A percentile compares a stretch with the other conserved stretches of the same genome.
Evolutionary conservation across 2,329 filamentous ascomycete species (phyloP).

Genomic region (Aureobasidium subglaciale): DNA sequence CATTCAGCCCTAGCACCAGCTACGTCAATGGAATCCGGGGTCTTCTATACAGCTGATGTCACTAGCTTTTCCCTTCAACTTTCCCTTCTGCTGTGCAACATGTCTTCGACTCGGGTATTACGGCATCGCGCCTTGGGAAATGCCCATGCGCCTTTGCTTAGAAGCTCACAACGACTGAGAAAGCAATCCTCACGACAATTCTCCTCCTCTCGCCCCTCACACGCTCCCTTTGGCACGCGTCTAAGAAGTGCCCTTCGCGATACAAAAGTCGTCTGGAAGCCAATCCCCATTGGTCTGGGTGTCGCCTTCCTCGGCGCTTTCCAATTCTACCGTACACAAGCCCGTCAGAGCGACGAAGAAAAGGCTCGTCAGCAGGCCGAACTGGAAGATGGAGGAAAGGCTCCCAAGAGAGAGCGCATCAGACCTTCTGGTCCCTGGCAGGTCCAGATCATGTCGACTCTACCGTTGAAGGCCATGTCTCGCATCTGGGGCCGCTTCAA

Average conservation of each 20-base stretch:
- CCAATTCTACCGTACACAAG: constrained; percentile 72
- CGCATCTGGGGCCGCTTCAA: constrained; percentile 88
- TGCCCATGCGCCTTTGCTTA: neutral
- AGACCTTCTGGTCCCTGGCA: constrained; percentile 73
- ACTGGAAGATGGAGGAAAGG: constrained; percentile 40
- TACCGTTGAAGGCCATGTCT: constrained; percentile 85
- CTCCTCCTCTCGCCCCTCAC: constrained; percentile 24
- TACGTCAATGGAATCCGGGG: neutral
- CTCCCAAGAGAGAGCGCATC: constrained; percentile 54
- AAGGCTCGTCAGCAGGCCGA: constrained; percentile 32
- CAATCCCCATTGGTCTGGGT: constrained; percentile 79
- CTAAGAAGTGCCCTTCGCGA: constrained; percentile 52
- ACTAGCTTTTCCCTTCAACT: neutral
- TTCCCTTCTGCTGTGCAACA: neutral
- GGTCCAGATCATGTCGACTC: constrained; percentile 85
- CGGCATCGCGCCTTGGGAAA: neutral
- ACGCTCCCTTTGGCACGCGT: constrained; percentile 49
- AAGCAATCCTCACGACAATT: neutral
- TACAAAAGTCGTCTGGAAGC: constrained; percentile 77
- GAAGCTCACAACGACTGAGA: neutral
- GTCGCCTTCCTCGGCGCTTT: constrained; percentile 76
- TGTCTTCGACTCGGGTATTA: constrained; percentile 6
- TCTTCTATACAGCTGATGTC: neutral
- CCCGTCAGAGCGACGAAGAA: constrained; percentile 45
- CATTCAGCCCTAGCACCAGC: neutral